A percentile compares a stretch with the other conserved stretches of the same genome.
These are phyloP conservation scores for Boletus rufocinnamomeus DNA, from an alignment of 768 basidiomycete species.

Conservation along the genomic window DNA sequence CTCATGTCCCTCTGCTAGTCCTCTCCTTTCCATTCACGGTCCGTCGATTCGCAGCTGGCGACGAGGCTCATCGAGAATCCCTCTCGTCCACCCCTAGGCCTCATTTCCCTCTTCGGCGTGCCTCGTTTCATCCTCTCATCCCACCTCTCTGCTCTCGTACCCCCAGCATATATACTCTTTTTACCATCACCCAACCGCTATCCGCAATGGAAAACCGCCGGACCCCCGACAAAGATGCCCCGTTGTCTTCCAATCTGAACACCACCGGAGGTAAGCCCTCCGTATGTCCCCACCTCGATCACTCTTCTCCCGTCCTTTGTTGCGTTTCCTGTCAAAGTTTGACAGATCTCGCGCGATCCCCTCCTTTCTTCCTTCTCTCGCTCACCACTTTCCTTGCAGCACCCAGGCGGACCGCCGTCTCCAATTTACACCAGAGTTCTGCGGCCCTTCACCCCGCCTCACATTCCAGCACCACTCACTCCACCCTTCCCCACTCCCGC, in stretches of 20 bases:
- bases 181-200: not conserved
- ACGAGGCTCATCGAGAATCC: constrained; percentile 17
- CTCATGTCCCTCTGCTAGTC: not conserved
- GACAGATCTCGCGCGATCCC: constrained; percentile 22
- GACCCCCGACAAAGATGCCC: constrained; percentile 17
- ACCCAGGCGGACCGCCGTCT: not conserved
- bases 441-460: not conserved
- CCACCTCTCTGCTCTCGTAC: not conserved
- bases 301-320: constrained; percentile 9
- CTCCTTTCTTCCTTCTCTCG: not conserved
- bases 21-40: constrained; percentile 7
- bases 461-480: not conserved
- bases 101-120: constrained; percentile 6
- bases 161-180: constrained; percentile 11
- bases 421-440: constrained; percentile 4
- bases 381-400: constrained; percentile 15
- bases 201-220: constrained; percentile 31
- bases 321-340: constrained; percentile 9
- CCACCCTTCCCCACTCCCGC: constrained; percentile 1
- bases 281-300: constrained; percentile 15
- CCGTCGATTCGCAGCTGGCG: constrained; percentile 13
- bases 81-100: not conserved
- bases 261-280: constrained; percentile 31
- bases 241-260: constrained; percentile 11
- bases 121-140: not conserved